Base-by-base conservation (phyloP, 306 rosid genomes). In the Prinsepia uniflora region DNA sequence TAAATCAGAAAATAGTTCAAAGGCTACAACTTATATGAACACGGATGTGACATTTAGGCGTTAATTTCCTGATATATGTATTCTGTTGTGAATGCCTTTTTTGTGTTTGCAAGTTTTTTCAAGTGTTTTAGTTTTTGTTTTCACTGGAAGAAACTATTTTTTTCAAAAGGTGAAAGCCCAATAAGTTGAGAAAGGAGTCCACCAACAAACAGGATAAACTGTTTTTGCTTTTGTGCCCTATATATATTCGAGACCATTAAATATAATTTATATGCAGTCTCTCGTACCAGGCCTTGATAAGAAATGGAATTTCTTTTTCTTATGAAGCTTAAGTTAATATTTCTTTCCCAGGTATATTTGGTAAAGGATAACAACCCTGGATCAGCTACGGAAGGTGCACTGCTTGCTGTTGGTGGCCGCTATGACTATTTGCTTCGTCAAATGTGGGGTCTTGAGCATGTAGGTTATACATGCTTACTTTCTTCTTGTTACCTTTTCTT, bases 331-430 rank as follows among this genome's bases (percentile, higher is more conserved):
- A 14, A 74, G 75, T 73, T 77, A 79, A 48, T 73, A 69, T 73
- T 71, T 65, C 68, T 74, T 80, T 80, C 76, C 48, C 75, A 93
- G 96, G 88, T 93, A 67, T 93, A 86, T 88, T 82, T 90, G 57
- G 85, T 87, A 81, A 90, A 86, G 87, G 93, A 88, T 78, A 88
- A 82, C 79, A 77, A 46, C 83, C 73, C 93, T 72, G 91, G 96
- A 60, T 84, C 96, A 71, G 82, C 73, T 69, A 79, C 78, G 39
- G 96, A 93, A 69, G 98, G 96, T 76, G 75, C 76, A 74, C 81
- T 93, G 87, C 86, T 92, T 72, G 91, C 96, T 78, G 85, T 84
- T 72, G 98, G 96, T 22, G 98, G 98, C 68, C 86, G 96, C 82
- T 88, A 92, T 81, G 93, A 92, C 82, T 82, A 82, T 81, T 76